Evolutionary conservation across 441 rosid genomes (phyloP).

Genomic region (Aleurites moluccanus): DNA sequence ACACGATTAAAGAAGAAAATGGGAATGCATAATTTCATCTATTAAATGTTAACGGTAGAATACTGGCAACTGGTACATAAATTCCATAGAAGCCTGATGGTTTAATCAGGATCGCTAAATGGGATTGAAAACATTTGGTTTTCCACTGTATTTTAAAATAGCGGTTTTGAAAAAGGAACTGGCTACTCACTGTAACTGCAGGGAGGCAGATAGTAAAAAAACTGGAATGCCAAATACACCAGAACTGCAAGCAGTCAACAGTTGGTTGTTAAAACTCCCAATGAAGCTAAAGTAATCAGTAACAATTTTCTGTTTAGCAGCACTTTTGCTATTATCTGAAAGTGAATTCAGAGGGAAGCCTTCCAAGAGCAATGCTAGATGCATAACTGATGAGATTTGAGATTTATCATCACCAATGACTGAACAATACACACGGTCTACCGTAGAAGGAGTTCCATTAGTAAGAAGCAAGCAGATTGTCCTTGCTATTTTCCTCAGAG

Average conservation of each 20-base stretch:
- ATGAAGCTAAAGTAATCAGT: conserved; percentile 56
- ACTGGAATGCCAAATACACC: conserved; percentile 51
- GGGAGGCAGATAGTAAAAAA: conserved; percentile 64
- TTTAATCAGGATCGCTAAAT: background rate
- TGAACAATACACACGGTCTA: conserved; percentile 51
- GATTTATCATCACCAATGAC: conserved; percentile 39
- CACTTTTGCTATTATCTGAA: conserved; percentile 46
- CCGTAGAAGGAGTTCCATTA: conserved; percentile 48
- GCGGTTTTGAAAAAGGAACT: background rate
- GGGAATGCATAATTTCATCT: background rate
- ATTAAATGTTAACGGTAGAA: background rate
- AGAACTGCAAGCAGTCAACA: conserved; percentile 35
- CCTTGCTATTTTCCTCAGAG: conserved; percentile 68
- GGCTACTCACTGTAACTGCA: conserved; percentile 65
- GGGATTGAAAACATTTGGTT: background rate
- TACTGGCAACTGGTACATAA: background rate
- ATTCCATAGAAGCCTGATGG: background rate
- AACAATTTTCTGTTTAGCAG: conserved; percentile 54
- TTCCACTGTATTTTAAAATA: background rate
- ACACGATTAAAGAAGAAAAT: background rate
- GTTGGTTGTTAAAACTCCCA: conserved; percentile 40
- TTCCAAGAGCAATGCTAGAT: conserved; percentile 62
- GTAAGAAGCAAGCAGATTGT: conserved; percentile 57
- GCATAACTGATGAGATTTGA: conserved; percentile 47
- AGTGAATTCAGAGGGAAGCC: conserved; percentile 71